Evolutionary conservation across 495 filamentous ascomycete species (phyloP), one percentile per base, ranked within the genome.

Genomic region (Aspergillus wentii): DNA sequence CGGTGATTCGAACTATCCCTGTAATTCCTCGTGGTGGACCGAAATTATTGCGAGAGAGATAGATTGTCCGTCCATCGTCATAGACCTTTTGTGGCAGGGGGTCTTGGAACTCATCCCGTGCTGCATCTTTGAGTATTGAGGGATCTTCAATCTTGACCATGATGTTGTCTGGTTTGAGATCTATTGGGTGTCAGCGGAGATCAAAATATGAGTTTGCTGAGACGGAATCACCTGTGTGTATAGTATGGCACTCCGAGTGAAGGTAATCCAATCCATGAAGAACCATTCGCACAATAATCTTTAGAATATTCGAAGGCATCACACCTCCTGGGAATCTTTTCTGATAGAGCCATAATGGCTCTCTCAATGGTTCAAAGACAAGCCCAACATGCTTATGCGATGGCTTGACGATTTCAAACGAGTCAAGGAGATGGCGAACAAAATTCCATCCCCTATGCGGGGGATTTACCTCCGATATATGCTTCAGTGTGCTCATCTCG

Each of bases 221-320:
- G 6, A 59, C 18, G 87, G 42, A 83, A 61, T n/a, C n/a, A 69
- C 90, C 87, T 15, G 87, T 90, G 61, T 94, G 87, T 45, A 91
- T 88, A 61, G 91, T 86, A 52, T 84, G 85, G 65, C 87, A 94
- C 54, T 88, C 82, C 22, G 85, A 71, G 49, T 94, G 86, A 17
- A 94, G 75, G 59, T 89, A 91, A 52, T 91, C 85, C n/a, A 94
- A 71, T 9, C 85, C 86, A 30, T 89, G 72, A 33, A 94, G 72
- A 5, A 92, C 78, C 61, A 91, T 86, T 59, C 88, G 88, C 3
- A 84, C 80, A 55, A 90, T 85, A 46, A 89, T 82, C 62, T 88
- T 89, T 45, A 91, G 82, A 10, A 90, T 74, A 20, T 76, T 74
- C 68, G 85, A 84, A 16, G 87, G 87, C 6, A 65, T 42, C 20